Conservation (phyloP, 257 asterid species). For the Solanum chmielewskii region DNA sequence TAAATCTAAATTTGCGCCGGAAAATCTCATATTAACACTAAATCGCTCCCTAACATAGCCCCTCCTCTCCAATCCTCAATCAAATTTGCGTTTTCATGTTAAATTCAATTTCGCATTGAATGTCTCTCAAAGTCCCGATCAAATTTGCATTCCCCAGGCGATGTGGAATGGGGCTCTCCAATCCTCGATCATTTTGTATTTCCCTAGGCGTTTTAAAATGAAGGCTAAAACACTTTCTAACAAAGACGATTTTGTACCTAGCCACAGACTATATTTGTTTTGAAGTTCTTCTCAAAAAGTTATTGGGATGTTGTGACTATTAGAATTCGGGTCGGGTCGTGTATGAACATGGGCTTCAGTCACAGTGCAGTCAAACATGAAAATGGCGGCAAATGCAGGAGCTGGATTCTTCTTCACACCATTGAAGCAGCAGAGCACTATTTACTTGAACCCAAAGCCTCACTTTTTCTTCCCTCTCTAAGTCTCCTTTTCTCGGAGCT, state of each 20-base stretch:
- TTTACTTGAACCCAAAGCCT: background rate
- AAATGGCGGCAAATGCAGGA: conserved; percentile 25
- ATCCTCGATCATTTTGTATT: too few relatives aligned
- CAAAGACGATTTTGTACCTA: too few relatives aligned
- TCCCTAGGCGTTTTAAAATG: too few relatives aligned
- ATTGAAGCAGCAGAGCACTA: background rate
- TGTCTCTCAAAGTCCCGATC: too few relatives aligned
- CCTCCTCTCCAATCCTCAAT: too few relatives aligned
- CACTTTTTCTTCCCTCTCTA: background rate
- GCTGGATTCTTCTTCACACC: background rate
- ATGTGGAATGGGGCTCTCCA: too few relatives aligned
- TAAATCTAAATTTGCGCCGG: accelerated
- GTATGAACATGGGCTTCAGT: background rate
- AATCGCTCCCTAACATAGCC: background rate
- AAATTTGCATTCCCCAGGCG: accelerated
- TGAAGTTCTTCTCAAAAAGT: background rate
- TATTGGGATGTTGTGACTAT: background rate
- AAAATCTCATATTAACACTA: background rate
- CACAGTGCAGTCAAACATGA: background rate
- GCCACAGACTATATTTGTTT: background rate
- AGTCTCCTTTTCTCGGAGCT: too few relatives aligned
- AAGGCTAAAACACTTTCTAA: too few relatives aligned
- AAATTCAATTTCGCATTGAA: too few relatives aligned
- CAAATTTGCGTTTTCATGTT: too few relatives aligned
- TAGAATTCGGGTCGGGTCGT: background rate